phyloP scores from a whole-genome alignment of 2,329 filamentous ascomycete genomes.

The Colletotrichum liaoningense region DNA sequence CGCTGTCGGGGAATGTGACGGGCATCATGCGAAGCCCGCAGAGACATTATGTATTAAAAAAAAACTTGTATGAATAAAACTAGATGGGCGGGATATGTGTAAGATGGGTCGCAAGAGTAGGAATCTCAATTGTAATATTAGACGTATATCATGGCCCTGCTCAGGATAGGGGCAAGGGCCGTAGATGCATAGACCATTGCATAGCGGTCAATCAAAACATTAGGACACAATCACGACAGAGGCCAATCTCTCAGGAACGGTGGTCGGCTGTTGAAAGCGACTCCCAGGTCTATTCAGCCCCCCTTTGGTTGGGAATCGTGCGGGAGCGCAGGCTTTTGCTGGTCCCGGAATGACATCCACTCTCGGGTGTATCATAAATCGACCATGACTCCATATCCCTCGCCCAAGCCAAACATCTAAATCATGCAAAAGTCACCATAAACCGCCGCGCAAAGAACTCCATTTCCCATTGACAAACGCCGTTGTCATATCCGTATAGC shows the following conservation, averaged over 20 bases:
- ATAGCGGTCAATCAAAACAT: conserved; percentile 2
- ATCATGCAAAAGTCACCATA: conserved; percentile 18
- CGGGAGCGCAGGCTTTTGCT: conserved; percentile 26
- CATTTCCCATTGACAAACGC: conserved; percentile 8
- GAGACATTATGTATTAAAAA: too few species aligned
- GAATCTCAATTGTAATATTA: conserved; percentile 9
- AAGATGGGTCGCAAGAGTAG: not conserved
- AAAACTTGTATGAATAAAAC: not conserved
- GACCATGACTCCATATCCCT: conserved; percentile 26
- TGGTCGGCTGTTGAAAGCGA: conserved; percentile 19
- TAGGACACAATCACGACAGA: not conserved
- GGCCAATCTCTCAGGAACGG: not conserved
- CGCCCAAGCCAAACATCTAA: conserved; percentile 7
- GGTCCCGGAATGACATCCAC: conserved; percentile 28
- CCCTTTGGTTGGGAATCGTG: not conserved
- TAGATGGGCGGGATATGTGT: not conserved
- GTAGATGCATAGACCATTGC: conserved; percentile 2
- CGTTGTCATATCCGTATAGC: conserved; percentile 1
- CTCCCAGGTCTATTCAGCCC: conserved; percentile 20
- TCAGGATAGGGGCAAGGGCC: not conserved
- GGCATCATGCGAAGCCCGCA: too few species aligned
- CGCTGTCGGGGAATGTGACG: too few species aligned
- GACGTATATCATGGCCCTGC: not conserved
- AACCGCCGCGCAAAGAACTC: conserved; percentile 41
- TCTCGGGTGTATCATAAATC: not conserved